These are phyloP conservation scores for Diplocarpon rosae DNA, from an alignment of 2,329 filamentous ascomycete genomes.

Conservation along the genomic window DNA sequence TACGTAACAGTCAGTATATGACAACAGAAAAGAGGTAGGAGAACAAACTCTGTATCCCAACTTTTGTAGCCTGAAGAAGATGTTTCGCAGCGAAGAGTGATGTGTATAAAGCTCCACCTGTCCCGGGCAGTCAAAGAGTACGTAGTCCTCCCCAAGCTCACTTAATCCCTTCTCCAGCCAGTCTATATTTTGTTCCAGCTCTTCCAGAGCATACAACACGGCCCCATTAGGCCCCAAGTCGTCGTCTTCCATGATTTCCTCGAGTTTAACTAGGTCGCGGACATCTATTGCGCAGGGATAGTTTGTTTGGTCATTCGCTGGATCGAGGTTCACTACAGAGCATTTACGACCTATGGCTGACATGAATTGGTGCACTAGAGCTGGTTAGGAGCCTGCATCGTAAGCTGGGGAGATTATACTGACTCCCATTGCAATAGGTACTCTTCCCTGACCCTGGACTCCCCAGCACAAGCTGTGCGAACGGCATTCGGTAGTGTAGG, in stretches of 20 bases:
- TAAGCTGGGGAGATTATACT: slow-evolving; percentile 22
- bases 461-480: slow-evolving; percentile 63
- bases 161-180: slow-evolving; percentile 79
- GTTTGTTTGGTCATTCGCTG: slow-evolving; percentile 84
- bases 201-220: slow-evolving; percentile 86
- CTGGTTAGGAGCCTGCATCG: slow-evolving; percentile 6
- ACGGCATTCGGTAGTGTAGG: slow-evolving; percentile 23
- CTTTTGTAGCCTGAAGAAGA: slow-evolving; percentile 85
- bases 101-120: slow-evolving; percentile 97
- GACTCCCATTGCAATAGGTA: slow-evolving; percentile 93
- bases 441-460: slow-evolving; percentile 93
- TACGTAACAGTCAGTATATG: slow-evolving; percentile 32
- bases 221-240: slow-evolving; percentile 86
- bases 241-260: slow-evolving; percentile 91
- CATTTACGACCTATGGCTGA: slow-evolving; percentile 89
- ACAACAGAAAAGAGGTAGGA: slow-evolving; percentile 11
- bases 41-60: slow-evolving; percentile 73
- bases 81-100: slow-evolving; percentile 81
- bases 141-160: slow-evolving; percentile 76
- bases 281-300: slow-evolving; percentile 90
- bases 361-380: slow-evolving; percentile 86
- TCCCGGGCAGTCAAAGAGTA: slow-evolving; percentile 92
- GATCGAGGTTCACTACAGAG: slow-evolving; percentile 92
- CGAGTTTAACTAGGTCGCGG: slow-evolving; percentile 74
- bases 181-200: slow-evolving; percentile 86